A percentile compares a stretch with the other conserved stretches of the same genome.
These are phyloP conservation scores for Choricystis sp. DNA, from an alignment of 139 green algal genomes.

Conservation along the genomic window DNA sequence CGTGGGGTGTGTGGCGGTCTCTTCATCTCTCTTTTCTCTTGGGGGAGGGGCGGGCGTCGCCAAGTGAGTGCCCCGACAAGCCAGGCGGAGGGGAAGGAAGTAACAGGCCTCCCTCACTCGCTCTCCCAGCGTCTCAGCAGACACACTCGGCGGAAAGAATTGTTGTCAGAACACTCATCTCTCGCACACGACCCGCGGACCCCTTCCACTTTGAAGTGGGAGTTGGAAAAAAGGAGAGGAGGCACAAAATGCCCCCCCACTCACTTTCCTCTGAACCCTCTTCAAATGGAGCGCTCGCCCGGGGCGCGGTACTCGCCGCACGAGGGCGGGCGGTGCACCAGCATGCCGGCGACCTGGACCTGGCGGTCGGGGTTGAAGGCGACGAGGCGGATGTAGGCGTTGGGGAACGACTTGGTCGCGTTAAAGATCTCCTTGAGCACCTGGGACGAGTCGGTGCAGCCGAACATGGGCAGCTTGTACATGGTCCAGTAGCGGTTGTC, in stretches of 20 bases:
- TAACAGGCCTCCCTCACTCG: too few species aligned
- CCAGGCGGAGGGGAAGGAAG: too few species aligned
- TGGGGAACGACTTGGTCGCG: constrained; percentile 74
- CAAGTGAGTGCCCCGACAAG: too few species aligned
- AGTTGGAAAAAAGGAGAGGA: background rate
- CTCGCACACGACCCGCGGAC: too few species aligned
- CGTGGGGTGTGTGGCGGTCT: too few species aligned
- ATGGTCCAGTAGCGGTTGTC: constrained; percentile 97
- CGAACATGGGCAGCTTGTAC: constrained; percentile 99
- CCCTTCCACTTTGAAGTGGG: too few species aligned
- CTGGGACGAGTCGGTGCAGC: constrained; percentile 79
- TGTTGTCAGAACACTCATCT: too few species aligned
- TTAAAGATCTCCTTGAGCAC: constrained; percentile 79
- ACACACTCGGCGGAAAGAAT: too few species aligned
- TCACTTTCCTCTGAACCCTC: too few species aligned
- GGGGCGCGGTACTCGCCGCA: background rate
- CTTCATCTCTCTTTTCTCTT: too few species aligned
- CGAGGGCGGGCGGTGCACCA: constrained; percentile 35
- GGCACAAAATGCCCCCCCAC: background rate
- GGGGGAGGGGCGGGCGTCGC: too few species aligned
- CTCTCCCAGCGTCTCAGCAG: too few species aligned
- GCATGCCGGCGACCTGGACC: constrained; percentile 53
- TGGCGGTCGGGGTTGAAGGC: constrained; percentile 56
- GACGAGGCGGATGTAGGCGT: constrained; percentile 80
- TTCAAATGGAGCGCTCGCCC: background rate